Conservation (phyloP, 345 rosid genomes). For the Zanthoxylum bungeanum region DNA sequence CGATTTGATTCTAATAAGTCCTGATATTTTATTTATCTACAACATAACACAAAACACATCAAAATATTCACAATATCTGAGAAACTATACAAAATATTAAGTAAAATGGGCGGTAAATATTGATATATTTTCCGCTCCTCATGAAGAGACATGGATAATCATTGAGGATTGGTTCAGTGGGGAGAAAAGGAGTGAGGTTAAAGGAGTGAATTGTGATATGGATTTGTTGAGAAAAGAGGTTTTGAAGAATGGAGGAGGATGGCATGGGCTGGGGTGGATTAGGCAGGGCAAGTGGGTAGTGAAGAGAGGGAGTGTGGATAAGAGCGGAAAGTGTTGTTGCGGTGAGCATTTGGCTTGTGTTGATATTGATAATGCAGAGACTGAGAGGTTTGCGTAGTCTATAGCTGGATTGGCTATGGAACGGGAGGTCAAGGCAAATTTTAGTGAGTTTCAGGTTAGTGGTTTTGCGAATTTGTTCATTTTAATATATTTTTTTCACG, state of each 20-base stretch:
- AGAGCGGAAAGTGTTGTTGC: slow-evolving; percentile 62
- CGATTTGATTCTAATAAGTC: too few species aligned
- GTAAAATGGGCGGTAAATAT: too few species aligned
- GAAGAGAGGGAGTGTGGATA: slow-evolving; percentile 48
- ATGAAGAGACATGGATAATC: slow-evolving; percentile 47
- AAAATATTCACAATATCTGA: too few species aligned
- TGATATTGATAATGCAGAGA: slow-evolving; percentile 68
- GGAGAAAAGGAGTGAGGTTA: slow-evolving; percentile 30
- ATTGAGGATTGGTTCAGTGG: slow-evolving; percentile 62
- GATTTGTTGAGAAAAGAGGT: slow-evolving; percentile 37
- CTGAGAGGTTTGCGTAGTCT: slow-evolving; percentile 58
- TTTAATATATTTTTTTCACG: too few species aligned
- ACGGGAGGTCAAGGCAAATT: slow-evolving; percentile 73
- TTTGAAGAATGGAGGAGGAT: slow-evolving; percentile 80
- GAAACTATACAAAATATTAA: too few species aligned
- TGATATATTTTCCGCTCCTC: too few species aligned
- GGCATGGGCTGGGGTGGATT: slow-evolving; percentile 94
- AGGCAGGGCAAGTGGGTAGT: slow-evolving; percentile 73
- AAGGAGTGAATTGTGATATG: slow-evolving; percentile 27
- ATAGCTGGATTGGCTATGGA: slow-evolving; percentile 73
- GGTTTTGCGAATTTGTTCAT: background rate
- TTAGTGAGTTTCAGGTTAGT: slow-evolving; percentile 79
- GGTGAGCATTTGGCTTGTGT: slow-evolving; percentile 59
- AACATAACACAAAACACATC: too few species aligned
- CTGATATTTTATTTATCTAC: too few species aligned